These are phyloP conservation scores for Scytalidium lignicola DNA, from an alignment of 2,329 filamentous ascomycete genomes.

Conservation along the genomic window DNA sequence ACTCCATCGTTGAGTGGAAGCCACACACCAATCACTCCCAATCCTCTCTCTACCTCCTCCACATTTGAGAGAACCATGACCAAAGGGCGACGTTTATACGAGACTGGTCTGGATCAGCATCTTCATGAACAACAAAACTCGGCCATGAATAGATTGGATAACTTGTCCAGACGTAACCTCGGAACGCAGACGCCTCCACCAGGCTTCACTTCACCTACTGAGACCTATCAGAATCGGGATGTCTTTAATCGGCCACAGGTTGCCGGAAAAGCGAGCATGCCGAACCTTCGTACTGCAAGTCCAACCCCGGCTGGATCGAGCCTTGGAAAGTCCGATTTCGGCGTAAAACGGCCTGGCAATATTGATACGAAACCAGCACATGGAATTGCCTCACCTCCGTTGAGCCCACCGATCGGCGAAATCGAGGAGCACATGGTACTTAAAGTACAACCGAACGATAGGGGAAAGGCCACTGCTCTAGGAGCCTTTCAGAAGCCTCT, in stretches of 20 bases:
- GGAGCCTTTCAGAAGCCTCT: conserved; percentile 68
- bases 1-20: conserved; percentile 49
- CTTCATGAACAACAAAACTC: conserved; percentile 75
- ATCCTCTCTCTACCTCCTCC: conserved; percentile 4
- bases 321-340: conserved; percentile 32
- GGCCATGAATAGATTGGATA: conserved; percentile 74
- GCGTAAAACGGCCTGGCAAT: conserved; percentile 26
- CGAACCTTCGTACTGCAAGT: conserved; percentile 59
- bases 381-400: conserved; percentile 43
- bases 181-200: conserved; percentile 22
- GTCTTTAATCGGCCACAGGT: conserved; percentile 43
- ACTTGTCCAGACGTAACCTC: conserved; percentile 53
- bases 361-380: conserved; percentile 25
- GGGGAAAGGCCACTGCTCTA: conserved; percentile 75
- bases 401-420: conserved; percentile 70
- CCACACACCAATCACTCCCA: conserved; percentile 32
- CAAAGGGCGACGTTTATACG: conserved; percentile 73
- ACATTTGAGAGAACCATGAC: conserved; percentile 58
- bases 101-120: conserved; percentile 74
- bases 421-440: conserved; percentile 61
- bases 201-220: conserved; percentile 19
- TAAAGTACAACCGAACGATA: conserved; percentile 67
- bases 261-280: conserved; percentile 58
- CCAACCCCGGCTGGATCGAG: conserved; percentile 28
- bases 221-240: conserved; percentile 36